Percentiles rank a stretch among this genome's conserved stretches.
Conservation (phyloP, 306 rosid species). For the Bauhinia variegata region DNA sequence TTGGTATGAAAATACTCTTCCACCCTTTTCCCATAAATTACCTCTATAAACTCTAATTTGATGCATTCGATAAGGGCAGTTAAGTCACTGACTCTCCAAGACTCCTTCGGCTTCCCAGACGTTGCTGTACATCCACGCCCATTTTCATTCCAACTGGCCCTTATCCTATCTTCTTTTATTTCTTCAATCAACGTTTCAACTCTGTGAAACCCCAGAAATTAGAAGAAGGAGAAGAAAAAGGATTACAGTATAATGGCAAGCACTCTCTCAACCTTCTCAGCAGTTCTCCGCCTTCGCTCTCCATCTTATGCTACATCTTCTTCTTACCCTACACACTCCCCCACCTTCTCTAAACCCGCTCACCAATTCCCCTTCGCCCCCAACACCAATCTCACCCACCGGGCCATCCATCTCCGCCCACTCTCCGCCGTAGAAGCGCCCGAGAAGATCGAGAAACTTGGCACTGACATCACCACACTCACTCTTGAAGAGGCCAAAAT, state of each 20-base stretch:
- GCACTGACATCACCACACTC: slow-evolving; percentile 64
- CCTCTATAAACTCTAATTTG: not conserved
- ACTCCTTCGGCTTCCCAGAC: not conserved
- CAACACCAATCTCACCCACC: slow-evolving; percentile 44
- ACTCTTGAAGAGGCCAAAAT: slow-evolving; percentile 81
- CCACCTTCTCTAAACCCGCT: slow-evolving; percentile 38
- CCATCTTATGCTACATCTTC: slow-evolving; percentile 45
- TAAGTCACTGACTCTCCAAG: not conserved
- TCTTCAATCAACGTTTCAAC: not conserved
- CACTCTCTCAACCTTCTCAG: slow-evolving; percentile 56
- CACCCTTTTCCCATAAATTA: not conserved
- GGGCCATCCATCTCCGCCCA: slow-evolving; percentile 58
- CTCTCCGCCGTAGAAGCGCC: slow-evolving; percentile 66
- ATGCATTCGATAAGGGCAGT: slow-evolving; percentile 17
- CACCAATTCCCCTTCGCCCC: slow-evolving; percentile 48
- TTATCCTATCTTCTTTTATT: slow-evolving; percentile 42
- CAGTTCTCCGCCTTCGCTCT: slow-evolving; percentile 28
- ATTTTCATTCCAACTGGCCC: slow-evolving; percentile 14
- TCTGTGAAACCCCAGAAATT: not conserved
- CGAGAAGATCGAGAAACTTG: slow-evolving; percentile 67
- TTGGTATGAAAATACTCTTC: not conserved
- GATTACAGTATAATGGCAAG: slow-evolving; percentile 57
- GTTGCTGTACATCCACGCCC: not conserved
- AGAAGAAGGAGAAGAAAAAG: not conserved
- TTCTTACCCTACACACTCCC: slow-evolving; percentile 41